These are phyloP conservation scores for Euryodendron excelsum DNA, from an alignment of 148 eudicot species.

Conservation along the genomic window DNA sequence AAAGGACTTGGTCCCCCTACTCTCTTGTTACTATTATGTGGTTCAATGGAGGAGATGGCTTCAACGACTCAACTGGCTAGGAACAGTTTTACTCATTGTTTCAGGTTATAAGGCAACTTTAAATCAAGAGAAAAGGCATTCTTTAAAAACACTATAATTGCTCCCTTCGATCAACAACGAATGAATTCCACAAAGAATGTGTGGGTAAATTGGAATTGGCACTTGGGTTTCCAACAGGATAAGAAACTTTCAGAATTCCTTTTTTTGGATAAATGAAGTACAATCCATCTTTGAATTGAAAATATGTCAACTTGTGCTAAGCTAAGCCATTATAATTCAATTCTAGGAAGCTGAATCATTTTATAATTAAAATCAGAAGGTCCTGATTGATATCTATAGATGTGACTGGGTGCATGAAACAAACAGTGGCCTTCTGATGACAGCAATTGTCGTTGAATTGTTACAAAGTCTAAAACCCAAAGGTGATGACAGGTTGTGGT, in stretches of 20 bases:
- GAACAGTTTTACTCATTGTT: no score
- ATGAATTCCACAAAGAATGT: no score
- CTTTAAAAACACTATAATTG: no score
- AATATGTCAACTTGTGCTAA: not conserved
- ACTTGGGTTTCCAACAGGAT: not conserved
- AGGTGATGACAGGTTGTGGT: not conserved
- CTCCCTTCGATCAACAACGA: no score
- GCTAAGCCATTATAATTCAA: not conserved
- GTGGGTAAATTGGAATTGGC: not conserved
- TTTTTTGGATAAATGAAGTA: not conserved
- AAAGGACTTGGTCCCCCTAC: no score
- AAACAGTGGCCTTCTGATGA: not conserved
- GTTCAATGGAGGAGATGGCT: no score
- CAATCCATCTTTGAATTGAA: not conserved
- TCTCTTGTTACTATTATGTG: no score
- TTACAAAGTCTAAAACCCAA: not conserved
- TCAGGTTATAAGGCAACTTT: no score
- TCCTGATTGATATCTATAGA: not conserved
- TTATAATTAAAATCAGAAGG: not conserved
- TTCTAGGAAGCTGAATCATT: not conserved
- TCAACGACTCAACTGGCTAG: no score
- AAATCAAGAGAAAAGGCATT: no score
- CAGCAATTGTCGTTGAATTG: not conserved
- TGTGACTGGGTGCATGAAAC: not conserved
- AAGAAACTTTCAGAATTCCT: not conserved